Conservation (phyloP, 176 grass and related monocot genomes). For the Pontederia crassipes region DNA sequence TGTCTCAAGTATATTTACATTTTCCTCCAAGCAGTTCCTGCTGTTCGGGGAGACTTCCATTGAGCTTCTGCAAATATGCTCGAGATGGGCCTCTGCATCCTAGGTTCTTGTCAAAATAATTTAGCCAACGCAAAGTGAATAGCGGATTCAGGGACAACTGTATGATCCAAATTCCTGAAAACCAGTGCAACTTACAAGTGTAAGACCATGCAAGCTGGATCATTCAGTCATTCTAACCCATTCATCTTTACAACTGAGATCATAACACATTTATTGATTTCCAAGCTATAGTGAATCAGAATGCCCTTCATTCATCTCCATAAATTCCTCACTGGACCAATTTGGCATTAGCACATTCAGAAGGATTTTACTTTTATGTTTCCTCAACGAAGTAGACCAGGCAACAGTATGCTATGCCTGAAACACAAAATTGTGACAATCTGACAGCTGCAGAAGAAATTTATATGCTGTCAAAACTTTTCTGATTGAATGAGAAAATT, state of each 20-base stretch:
- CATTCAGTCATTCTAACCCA: neutral
- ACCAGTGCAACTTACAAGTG: neutral
- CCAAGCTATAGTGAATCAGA: neutral
- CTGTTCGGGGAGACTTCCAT: neutral
- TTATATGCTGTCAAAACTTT: neutral
- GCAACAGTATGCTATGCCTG: neutral
- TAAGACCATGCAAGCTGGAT: neutral
- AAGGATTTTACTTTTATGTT: neutral
- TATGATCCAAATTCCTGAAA: neutral
- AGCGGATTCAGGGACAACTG: neutral
- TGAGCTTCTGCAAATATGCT: neutral
- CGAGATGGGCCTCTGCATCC: neutral
- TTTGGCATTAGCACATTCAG: neutral
- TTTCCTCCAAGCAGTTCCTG: neutral
- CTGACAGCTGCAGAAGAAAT: neutral
- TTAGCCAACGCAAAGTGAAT: neutral
- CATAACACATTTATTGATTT: constrained; percentile 2
- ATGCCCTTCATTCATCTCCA: neutral
- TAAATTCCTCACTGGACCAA: neutral
- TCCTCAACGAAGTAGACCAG: neutral
- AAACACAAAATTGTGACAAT: constrained; percentile 9
- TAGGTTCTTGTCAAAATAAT: neutral
- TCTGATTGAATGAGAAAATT: neutral
- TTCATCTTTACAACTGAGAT: constrained; percentile 2
- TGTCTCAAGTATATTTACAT: neutral